phyloP scores from a whole-genome alignment of 2,329 filamentous ascomycete genomes.

The Stagonosporopsis rhizophila region DNA sequence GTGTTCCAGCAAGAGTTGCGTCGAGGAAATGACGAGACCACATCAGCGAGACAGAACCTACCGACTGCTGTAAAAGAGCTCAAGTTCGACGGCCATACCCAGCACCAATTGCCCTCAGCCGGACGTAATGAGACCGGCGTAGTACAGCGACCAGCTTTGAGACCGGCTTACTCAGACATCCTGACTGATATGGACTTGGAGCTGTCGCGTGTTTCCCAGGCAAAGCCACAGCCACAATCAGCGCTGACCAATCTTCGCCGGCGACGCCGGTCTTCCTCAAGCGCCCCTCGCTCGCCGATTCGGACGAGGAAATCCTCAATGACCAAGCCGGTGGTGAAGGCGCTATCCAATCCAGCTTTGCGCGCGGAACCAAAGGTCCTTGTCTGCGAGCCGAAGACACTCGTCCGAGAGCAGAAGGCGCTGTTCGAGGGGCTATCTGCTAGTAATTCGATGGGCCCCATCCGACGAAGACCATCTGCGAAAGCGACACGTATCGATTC shows the following conservation, averaged over 20 bases:
- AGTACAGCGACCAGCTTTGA: slow-evolving; percentile 20
- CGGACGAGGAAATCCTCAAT: slow-evolving; percentile 29
- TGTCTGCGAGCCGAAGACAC: slow-evolving; percentile 10
- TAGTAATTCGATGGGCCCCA: slow-evolving; percentile 10
- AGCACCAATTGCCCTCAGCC: slow-evolving; percentile 35
- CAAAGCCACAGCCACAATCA: slow-evolving; percentile 22
- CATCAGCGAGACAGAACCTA: slow-evolving; percentile 8
- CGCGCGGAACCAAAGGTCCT: slow-evolving; percentile 22
- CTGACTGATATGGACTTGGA: slow-evolving; percentile 41
- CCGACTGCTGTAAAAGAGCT: slow-evolving; percentile 24
- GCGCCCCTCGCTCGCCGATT: slow-evolving; percentile 25
- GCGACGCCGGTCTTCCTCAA: slow-evolving; percentile 32
- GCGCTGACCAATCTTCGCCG: slow-evolving; percentile 19
- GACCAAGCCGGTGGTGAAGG: slow-evolving; percentile 22
- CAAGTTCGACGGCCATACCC: slow-evolving; percentile 44
- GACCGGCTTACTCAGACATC: slow-evolving; percentile 34
- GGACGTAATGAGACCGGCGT: slow-evolving; percentile 16
- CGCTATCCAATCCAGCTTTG: slow-evolving; percentile 20
- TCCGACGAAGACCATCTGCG: slow-evolving; percentile 6
- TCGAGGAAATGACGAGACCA: slow-evolving; percentile 16
- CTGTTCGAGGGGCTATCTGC: slow-evolving; percentile 28
- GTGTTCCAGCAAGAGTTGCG: slow-evolving; percentile 62
- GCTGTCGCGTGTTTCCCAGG: slow-evolving; percentile 30
- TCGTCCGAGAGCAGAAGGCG: slow-evolving; percentile 20
- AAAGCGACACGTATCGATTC: slow-evolving; percentile 35